These are phyloP conservation scores for Lignosus rhinocerotis DNA, from an alignment of 1,284 basidiomycete species.

Conservation along the genomic window DNA sequence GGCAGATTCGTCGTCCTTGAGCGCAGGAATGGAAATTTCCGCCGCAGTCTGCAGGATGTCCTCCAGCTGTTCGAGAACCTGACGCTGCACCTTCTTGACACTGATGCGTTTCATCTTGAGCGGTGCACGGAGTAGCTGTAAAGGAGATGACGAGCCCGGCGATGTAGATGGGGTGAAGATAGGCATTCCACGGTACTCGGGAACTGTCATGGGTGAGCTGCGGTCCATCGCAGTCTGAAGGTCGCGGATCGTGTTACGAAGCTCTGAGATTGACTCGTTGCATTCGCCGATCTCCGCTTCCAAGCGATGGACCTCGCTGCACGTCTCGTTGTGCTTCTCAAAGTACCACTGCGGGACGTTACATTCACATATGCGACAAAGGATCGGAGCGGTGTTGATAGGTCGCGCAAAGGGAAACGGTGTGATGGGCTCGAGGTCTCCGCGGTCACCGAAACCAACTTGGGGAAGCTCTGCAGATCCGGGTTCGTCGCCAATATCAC, in stretches of 20 bases:
- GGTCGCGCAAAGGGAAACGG: slow-evolving; percentile 75
- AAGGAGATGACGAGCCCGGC: slow-evolving; percentile 65
- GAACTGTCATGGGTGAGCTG: slow-evolving; percentile 56
- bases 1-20: slow-evolving; percentile 88
- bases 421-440: slow-evolving; percentile 49
- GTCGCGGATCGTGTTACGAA: slow-evolving; percentile 81
- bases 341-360: slow-evolving; percentile 99
- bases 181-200: slow-evolving; percentile 89
- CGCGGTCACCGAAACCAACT: slow-evolving; percentile 32
- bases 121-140: slow-evolving; percentile 65
- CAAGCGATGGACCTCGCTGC: slow-evolving; percentile 93
- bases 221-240: slow-evolving; percentile 66
- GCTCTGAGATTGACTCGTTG: slow-evolving; percentile 90
- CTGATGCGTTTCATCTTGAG: slow-evolving; percentile 76
- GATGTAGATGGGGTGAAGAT: slow-evolving; percentile 73
- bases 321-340: slow-evolving; percentile 99
- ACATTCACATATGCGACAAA: slow-evolving; percentile 98
- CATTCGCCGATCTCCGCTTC: slow-evolving; percentile 94
- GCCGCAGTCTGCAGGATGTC: slow-evolving; percentile 80
- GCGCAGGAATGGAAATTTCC: slow-evolving; percentile 85
- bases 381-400: slow-evolving; percentile 83
- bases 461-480: slow-evolving; percentile 36
- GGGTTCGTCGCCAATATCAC: slow-evolving; percentile 52
- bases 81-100: slow-evolving; percentile 80
- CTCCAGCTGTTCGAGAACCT: slow-evolving; percentile 82